phyloP scores from a whole-genome alignment of 345 rosid species.

The Dipteronia sinensis region DNA sequence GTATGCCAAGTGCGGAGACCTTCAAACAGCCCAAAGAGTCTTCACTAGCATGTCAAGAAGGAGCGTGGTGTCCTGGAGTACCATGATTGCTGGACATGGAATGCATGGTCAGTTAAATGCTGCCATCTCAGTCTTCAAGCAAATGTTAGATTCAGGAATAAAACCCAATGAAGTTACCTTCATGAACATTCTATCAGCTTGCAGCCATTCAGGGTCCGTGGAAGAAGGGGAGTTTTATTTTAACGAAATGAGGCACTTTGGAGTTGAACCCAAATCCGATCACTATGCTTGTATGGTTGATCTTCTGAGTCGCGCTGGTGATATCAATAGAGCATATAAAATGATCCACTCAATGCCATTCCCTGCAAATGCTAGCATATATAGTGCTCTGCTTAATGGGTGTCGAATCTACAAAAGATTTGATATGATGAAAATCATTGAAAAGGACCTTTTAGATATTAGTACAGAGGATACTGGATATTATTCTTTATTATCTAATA shows the following conservation, averaged over 20 bases:
- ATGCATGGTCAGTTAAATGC: constrained; percentile 61
- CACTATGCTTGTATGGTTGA: constrained; percentile 83
- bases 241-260: constrained; percentile 54
- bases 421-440: constrained; percentile 59
- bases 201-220: constrained; percentile 77
- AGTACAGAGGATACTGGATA: constrained; percentile 65
- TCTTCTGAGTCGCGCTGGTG: constrained; percentile 80
- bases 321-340: constrained; percentile 62
- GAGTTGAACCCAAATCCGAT: constrained; percentile 61
- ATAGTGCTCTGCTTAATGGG: constrained; percentile 78
- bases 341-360: constrained; percentile 66
- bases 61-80: constrained; percentile 79
- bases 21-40: constrained; percentile 46
- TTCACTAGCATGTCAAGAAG: constrained; percentile 49
- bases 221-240: constrained; percentile 66
- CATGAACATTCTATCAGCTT: constrained; percentile 81
- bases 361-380: constrained; percentile 59
- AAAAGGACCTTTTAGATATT: constrained; percentile 41
- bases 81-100: constrained; percentile 72
- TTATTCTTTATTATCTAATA: constrained; percentile 65
- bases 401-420: constrained; percentile 73
- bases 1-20: constrained; percentile 84
- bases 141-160: constrained; percentile 62
- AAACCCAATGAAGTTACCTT: constrained; percentile 77
- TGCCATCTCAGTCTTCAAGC: constrained; percentile 56